phyloP scores from a whole-genome alignment of 2,329 filamentous ascomycete species.

The Tolypocladium sp. region DNA sequence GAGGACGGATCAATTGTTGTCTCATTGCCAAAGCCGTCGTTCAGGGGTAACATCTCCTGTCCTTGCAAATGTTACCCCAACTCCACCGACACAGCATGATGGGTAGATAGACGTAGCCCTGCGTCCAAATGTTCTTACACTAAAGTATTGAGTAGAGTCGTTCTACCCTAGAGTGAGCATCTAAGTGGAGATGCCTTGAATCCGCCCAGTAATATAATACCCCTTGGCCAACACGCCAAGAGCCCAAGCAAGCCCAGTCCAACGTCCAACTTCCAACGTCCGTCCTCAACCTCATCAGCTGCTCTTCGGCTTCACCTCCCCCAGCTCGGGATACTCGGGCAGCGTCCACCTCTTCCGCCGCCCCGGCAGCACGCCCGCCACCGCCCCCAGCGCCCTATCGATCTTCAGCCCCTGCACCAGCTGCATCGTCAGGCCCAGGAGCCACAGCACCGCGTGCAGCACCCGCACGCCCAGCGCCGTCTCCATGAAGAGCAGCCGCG shows the following conservation, averaged over 20 bases:
- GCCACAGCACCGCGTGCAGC: slow-evolving; percentile 6
- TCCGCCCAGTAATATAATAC: too few species aligned
- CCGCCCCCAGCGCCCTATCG: not conserved
- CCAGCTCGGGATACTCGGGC: not conserved
- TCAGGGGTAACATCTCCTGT: too few species aligned
- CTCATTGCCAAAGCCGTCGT: too few species aligned
- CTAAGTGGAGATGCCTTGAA: not conserved
- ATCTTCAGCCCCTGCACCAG: not conserved
- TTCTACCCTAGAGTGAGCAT: too few species aligned
- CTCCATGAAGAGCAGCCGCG: slow-evolving; percentile 14
- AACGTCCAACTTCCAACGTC: not conserved
- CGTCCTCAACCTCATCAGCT: not conserved
- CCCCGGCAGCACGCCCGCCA: not conserved
- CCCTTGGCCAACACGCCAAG: not conserved
- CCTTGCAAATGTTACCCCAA: too few species aligned
- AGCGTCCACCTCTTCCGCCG: not conserved
- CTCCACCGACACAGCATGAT: too few species aligned
- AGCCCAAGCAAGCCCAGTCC: not conserved
- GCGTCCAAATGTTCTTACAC: too few species aligned
- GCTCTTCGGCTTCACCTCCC: not conserved
- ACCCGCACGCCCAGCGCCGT: slow-evolving; percentile 16
- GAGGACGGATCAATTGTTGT: too few species aligned
- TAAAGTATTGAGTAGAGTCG: too few species aligned
- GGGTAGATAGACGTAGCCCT: too few species aligned
- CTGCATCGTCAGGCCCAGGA: not conserved